Conservation (phyloP, 1,284 basidiomycete genomes). For the Xerocomus cyaneibrunnescens region DNA sequence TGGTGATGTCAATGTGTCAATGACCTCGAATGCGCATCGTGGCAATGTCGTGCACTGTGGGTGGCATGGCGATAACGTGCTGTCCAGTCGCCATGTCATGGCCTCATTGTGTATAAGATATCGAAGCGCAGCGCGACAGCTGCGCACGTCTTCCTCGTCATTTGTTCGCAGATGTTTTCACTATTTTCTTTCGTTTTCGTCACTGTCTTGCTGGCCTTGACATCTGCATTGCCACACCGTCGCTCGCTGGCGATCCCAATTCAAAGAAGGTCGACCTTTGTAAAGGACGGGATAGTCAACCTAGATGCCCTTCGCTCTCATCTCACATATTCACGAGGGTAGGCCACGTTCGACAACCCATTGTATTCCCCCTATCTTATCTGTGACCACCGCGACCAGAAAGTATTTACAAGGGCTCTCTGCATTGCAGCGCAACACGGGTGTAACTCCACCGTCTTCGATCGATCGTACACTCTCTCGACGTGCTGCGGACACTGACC, state of each 20-base stretch:
- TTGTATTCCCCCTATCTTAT: conserved; percentile 3
- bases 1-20: neutral
- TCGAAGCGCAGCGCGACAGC: neutral
- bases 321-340: conserved; percentile 18
- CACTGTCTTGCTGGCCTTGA: conserved; percentile 15
- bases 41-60: neutral
- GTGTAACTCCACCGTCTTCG: neutral
- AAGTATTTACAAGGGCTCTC: conserved; percentile 22
- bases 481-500: conserved; percentile 9
- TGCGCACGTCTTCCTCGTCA: neutral
- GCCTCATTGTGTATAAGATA: conserved; percentile 11
- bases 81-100: conserved; percentile 1
- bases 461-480: neutral
- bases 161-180: conserved; percentile 16
- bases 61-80: neutral
- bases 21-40: neutral
- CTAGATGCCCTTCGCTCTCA: conserved; percentile 14
- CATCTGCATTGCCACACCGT: conserved; percentile 16
- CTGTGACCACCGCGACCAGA: conserved; percentile 13
- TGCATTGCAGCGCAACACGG: conserved; percentile 6
- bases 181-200: conserved; percentile 8
- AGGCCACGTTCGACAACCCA: neutral
- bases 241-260: conserved; percentile 20
- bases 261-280: conserved; percentile 16
- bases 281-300: conserved; percentile 18